A percentile compares a stretch with the other conserved stretches of the same genome.
Conservation (phyloP, 805 yeast species). For the Zygosaccharomyces gambellarensis region DNA sequence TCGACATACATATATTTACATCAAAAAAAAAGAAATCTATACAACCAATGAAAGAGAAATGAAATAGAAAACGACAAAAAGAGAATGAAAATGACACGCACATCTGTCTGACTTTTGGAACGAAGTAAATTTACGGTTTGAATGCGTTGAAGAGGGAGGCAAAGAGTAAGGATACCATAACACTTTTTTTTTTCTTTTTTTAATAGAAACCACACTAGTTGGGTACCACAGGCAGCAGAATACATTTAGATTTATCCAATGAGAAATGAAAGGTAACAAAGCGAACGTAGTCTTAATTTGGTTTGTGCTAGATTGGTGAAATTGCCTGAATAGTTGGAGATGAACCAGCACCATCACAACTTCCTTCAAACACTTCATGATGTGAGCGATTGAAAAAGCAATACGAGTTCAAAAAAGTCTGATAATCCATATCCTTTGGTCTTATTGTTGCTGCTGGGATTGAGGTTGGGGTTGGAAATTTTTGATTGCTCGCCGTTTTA, state of each 20-base stretch:
- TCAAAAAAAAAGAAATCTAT: neutral
- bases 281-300: too few species aligned
- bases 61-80: neutral
- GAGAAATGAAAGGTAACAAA: neutral
- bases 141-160: neutral
- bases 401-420: slow-evolving; percentile 26
- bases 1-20: slow-evolving; percentile 1
- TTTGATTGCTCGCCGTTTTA: neutral
- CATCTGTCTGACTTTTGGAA: slow-evolving; percentile 2
- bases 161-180: neutral
- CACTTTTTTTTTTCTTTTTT: too few species aligned
- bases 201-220: too few species aligned
- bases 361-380: neutral
- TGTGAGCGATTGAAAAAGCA: slow-evolving; percentile 24
- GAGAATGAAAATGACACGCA: neutral
- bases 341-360: slow-evolving; percentile 3
- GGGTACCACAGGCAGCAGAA: too few species aligned
- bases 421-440: slow-evolving; percentile 22
- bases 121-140: neutral
- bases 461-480: neutral
- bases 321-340: neutral
- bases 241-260: neutral
- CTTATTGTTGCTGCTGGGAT: neutral
- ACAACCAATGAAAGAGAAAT: neutral
- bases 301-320: neutral